Conservation (phyloP, 2,329 filamentous ascomycete species). For the Emergomyces pasteurianus region DNA sequence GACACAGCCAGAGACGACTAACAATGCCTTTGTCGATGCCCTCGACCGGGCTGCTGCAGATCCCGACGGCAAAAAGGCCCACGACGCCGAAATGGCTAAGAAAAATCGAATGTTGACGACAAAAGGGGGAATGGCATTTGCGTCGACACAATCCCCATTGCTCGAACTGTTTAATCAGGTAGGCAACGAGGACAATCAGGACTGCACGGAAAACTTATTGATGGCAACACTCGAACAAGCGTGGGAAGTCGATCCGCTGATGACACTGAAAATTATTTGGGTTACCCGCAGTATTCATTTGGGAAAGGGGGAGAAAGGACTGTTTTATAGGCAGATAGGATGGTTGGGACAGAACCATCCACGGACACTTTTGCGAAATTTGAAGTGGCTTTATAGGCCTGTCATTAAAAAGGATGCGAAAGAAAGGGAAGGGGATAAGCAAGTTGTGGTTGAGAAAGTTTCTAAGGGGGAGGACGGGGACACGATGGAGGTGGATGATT, state of each 20-base stretch:
- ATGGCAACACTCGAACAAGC: conserved; percentile 34
- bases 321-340: conserved; percentile 43
- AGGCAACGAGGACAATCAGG: conserved; percentile 27
- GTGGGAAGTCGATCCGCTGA: conserved; percentile 38
- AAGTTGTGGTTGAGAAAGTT: conserved; percentile 23
- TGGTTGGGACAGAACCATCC: conserved; percentile 48
- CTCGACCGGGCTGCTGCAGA: neutral
- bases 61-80: neutral
- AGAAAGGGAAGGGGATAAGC: conserved; percentile 25
- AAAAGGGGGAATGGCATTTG: conserved; percentile 14
- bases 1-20: neutral
- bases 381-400: conserved; percentile 45
- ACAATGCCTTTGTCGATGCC: neutral
- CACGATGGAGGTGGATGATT: conserved; percentile 23
- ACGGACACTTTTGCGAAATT: conserved; percentile 41
- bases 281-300: conserved; percentile 50
- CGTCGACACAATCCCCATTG: conserved; percentile 35
- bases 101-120: neutral
- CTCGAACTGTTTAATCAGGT: conserved; percentile 42
- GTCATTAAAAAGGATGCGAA: conserved; percentile 44
- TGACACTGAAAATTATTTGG: conserved; percentile 49
- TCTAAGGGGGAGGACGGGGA: conserved; percentile 15
- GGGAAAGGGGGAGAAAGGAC: conserved; percentile 39
- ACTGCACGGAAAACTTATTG: conserved; percentile 20
- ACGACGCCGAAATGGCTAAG: neutral